These are phyloP conservation scores for Pugionium cornutum DNA, from an alignment of 345 rosid species.

Conservation along the genomic window DNA sequence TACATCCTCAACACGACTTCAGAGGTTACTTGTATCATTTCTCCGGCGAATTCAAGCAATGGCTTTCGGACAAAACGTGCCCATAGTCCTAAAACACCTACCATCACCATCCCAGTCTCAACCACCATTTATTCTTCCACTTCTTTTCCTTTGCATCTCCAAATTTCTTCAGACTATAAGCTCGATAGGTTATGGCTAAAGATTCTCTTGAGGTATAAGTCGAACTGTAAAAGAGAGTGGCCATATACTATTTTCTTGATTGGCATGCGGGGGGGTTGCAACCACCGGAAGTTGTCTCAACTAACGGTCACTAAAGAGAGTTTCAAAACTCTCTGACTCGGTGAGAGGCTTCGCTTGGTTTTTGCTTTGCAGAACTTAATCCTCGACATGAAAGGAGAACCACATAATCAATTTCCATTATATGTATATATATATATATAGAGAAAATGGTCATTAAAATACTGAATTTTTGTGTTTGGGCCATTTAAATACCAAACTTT, in stretches of 20 bases:
- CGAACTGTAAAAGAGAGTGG: conserved; percentile 8
- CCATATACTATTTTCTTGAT: conserved; percentile 10
- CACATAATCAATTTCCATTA: too few species aligned
- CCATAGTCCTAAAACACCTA: conserved; percentile 33
- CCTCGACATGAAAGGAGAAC: background rate
- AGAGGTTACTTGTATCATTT: conserved; percentile 15
- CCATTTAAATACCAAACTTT: too few species aligned
- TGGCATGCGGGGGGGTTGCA: conserved; percentile 36
- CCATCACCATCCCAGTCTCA: conserved; percentile 36
- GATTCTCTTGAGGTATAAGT: background rate
- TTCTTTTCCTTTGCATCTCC: conserved; percentile 8
- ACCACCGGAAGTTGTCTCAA: conserved; percentile 33
- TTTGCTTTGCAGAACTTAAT: background rate
- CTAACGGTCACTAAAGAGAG: conserved; percentile 25
- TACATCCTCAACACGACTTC: conserved; percentile 24
- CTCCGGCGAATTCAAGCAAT: conserved; percentile 33
- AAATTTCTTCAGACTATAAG: background rate
- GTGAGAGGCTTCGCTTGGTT: conserved; percentile 11
- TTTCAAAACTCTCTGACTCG: background rate
- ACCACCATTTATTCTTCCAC: conserved; percentile 19
- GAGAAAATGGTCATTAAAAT: too few species aligned
- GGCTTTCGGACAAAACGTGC: conserved; percentile 32
- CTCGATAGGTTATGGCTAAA: background rate
- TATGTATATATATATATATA: too few species aligned
- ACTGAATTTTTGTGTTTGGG: too few species aligned